A percentile compares a stretch with the other conserved stretches of the same genome.
Evolutionary conservation across 768 basidiomycete species (phyloP).

Genomic region (Trichaptum fuscoviolaceum): DNA sequence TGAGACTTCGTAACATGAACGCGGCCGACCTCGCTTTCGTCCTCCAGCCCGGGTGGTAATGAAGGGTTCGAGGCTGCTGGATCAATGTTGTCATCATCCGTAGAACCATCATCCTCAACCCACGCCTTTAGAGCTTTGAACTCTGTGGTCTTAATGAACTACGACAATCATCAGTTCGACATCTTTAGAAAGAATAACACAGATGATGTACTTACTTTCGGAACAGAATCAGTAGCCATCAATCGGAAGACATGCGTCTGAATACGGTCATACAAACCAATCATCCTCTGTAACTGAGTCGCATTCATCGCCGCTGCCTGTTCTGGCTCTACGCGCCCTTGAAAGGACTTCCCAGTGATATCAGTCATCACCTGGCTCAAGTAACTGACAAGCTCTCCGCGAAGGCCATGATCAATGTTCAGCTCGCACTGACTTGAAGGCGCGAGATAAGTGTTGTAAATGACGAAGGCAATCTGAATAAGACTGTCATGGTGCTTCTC

Average conservation of each 20-base stretch:
- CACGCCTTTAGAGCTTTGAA: constrained; percentile 77
- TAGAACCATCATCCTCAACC: constrained; percentile 54
- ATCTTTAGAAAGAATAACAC: constrained; percentile 6
- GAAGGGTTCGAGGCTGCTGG: constrained; percentile 41
- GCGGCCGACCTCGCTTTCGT: constrained; percentile 67
- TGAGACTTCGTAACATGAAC: constrained; percentile 86
- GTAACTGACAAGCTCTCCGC: constrained; percentile 92
- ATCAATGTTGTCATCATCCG: constrained; percentile 47
- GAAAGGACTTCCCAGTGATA: constrained; percentile 70
- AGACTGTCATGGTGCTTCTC: constrained; percentile 94
- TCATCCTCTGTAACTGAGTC: constrained; percentile 91
- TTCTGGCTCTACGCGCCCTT: constrained; percentile 76
- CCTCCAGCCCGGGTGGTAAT: constrained; percentile 63
- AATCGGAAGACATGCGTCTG: constrained; percentile 95
- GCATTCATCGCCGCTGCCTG: constrained; percentile 85
- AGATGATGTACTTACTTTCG: constrained; percentile 55
- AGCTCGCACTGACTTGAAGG: constrained; percentile 94
- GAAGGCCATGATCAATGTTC: constrained; percentile 95
- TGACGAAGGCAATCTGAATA: constrained; percentile 90
- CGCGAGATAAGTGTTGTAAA: constrained; percentile 93
- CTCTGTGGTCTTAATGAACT: constrained; percentile 87
- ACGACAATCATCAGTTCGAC: constrained; percentile 11
- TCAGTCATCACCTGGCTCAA: constrained; percentile 84
- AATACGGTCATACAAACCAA: constrained; percentile 91
- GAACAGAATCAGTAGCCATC: constrained; percentile 99